Conservation (phyloP, 306 rosid genomes). For the Prosopis cineraria region DNA sequence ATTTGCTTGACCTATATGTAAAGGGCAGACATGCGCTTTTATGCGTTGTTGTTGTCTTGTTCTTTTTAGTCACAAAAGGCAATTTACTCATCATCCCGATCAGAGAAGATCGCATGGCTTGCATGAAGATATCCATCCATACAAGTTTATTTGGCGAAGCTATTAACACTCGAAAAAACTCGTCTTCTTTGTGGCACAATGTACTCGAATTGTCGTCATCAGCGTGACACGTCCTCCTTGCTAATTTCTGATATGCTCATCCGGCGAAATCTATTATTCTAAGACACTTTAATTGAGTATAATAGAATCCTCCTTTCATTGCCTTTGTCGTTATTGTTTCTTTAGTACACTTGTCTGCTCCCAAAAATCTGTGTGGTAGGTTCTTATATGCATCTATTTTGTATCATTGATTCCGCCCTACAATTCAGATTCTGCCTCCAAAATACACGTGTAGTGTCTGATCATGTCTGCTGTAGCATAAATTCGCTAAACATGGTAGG, state of each 20-base stretch:
- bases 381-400: slow-evolving; percentile 17
- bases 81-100: background rate
- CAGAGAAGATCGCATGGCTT: background rate
- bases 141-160: slow-evolving; percentile 3
- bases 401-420: slow-evolving; percentile 22
- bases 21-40: background rate
- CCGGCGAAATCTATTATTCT: background rate
- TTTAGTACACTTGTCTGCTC: background rate
- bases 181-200: background rate
- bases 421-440: background rate
- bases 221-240: slow-evolving; percentile 3
- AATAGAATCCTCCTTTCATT: background rate
- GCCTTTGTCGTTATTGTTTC: background rate
- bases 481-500: background rate
- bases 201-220: slow-evolving; percentile 7
- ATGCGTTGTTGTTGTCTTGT: background rate
- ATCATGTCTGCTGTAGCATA: slow-evolving; percentile 9
- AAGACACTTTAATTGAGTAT: slow-evolving; percentile 9
- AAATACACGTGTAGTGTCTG: slow-evolving; percentile 20
- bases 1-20: background rate
- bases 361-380: background rate
- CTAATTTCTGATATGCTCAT: background rate
- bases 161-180: background rate
- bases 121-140: background rate
- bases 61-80: background rate